These are phyloP conservation scores for Astrephomene gubernaculifera DNA, from an alignment of 139 green algal genomes.

Conservation along the genomic window DNA sequence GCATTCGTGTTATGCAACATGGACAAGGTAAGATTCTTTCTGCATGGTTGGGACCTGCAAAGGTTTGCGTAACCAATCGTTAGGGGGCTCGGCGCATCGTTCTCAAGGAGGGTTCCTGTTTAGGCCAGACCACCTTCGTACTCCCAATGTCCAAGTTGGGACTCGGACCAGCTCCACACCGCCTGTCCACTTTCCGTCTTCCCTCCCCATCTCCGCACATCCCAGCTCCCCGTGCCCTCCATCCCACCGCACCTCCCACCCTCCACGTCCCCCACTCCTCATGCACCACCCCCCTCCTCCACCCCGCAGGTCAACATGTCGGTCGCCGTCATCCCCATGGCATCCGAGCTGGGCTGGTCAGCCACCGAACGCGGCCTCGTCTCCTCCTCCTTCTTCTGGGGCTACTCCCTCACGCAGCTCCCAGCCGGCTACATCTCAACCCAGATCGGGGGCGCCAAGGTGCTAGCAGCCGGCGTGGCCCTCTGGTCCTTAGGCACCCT, in stretches of 20 bases:
- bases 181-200: not conserved
- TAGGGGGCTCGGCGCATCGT: no score
- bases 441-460: conserved; percentile 86
- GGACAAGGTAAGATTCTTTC: conserved; percentile 95
- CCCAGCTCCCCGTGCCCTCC: not conserved
- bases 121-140: no score
- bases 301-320: conserved; percentile 98
- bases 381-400: conserved; percentile 98
- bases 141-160: no score
- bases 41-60: not conserved
- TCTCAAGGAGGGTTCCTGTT: no score
- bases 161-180: no score
- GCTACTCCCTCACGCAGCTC: conserved; percentile 90
- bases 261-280: not conserved
- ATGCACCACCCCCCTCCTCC: no score
- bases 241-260: not conserved
- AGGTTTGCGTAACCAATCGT: no score
- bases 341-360: conserved; percentile 93
- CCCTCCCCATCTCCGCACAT: not conserved
- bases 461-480: conserved; percentile 89
- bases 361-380: conserved; percentile 91
- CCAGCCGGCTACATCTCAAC: conserved; percentile 94
- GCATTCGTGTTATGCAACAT: conserved; percentile 94
- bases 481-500: conserved; percentile 95
- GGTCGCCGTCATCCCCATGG: conserved; percentile 98